Evolutionary conservation across 164 flowering plant species (phyloP).

Genomic region (Annona cherimola): DNA sequence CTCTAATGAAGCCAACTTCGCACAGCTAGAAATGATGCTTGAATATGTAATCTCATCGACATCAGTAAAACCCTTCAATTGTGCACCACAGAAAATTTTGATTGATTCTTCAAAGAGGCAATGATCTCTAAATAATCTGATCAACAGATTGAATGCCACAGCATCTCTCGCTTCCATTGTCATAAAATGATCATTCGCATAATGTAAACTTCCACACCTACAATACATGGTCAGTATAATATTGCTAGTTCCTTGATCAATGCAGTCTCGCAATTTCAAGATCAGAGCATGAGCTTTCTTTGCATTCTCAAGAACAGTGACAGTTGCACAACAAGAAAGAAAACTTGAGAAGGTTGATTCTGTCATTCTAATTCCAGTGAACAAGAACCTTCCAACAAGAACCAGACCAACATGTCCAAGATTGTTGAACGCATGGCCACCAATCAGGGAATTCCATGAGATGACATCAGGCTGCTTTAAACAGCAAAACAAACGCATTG

Average conservation of each 20-base stretch:
- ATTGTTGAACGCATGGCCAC: slow-evolving; percentile 22
- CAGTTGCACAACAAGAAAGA: slow-evolving; percentile 22
- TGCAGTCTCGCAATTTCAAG: slow-evolving; percentile 14
- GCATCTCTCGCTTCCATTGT: slow-evolving; percentile 12
- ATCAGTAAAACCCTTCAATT: slow-evolving; percentile 15
- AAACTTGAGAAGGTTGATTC: slow-evolving; percentile 28
- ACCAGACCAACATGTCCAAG: slow-evolving; percentile 20
- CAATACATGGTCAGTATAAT: slow-evolving; percentile 28
- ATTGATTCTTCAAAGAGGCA: slow-evolving; percentile 16
- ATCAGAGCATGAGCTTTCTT: slow-evolving; percentile 24
- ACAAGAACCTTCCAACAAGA: slow-evolving; percentile 15
- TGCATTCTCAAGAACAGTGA: slow-evolving; percentile 20
- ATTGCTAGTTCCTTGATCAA: slow-evolving; percentile 13
- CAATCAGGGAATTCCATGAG: slow-evolving; percentile 29
- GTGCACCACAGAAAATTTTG: slow-evolving; percentile 9
- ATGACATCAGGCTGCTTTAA: slow-evolving; percentile 17
- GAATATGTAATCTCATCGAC: slow-evolving; percentile 18
- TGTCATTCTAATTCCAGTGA: slow-evolving; percentile 16
- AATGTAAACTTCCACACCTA: slow-evolving; percentile 13
- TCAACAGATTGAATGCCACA: slow-evolving; percentile 19
- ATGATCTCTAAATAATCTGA: slow-evolving; percentile 12
- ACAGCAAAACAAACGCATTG: slow-evolving; percentile 13
- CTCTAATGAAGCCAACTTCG: slow-evolving; percentile 12
- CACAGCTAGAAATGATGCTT: slow-evolving; percentile 22
- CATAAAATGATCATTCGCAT: slow-evolving; percentile 14